Percentiles rank a stretch among this genome's conserved stretches.
Evolutionary conservation across 352 stramenopile species (phyloP).

Genomic region (Phytophthora nicotianae): DNA sequence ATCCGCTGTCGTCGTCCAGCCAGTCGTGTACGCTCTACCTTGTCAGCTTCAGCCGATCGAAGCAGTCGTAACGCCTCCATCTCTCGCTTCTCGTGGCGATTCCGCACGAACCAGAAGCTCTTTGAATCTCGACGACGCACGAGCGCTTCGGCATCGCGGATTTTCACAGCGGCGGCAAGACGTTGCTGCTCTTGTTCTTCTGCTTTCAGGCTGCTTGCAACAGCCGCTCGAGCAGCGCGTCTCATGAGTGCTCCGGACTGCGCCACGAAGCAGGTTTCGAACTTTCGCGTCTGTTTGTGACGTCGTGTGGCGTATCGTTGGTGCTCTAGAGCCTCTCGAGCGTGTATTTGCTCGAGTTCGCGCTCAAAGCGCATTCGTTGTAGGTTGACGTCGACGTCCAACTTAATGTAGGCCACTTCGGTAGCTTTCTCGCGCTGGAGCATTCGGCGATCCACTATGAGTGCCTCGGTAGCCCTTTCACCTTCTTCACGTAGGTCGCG

Average conservation of each 20-base stretch:
- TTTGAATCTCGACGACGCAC: constrained; percentile 61
- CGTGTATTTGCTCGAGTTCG: constrained; percentile 51
- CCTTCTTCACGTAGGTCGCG: constrained; percentile 67
- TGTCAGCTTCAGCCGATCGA: constrained; percentile 29
- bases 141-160: constrained; percentile 44
- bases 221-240: constrained; percentile 46
- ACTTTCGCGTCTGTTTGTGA: constrained; percentile 51
- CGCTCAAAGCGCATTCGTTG: constrained; percentile 66
- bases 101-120: constrained; percentile 70
- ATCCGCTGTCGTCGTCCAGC: constrained; percentile 44
- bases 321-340: constrained; percentile 48
- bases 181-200: constrained; percentile 43
- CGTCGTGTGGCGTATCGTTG: constrained; percentile 49
- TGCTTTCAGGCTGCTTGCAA: constrained; percentile 40
- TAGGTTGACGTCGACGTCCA: constrained; percentile 75
- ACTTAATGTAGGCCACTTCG: constrained; percentile 57
- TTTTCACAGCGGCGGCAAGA: constrained; percentile 26
- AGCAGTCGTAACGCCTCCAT: constrained; percentile 31
- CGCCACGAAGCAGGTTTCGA: constrained; percentile 58
- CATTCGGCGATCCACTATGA: constrained; percentile 74
- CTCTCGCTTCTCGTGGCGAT: constrained; percentile 51
- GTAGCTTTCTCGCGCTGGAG: constrained; percentile 64
- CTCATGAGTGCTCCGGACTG: constrained; percentile 76
- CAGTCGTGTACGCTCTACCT: constrained; percentile 29
- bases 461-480: constrained; percentile 63